A percentile compares a stretch with the other conserved stretches of the same genome.
Conservation (phyloP, 2,329 filamentous ascomycete genomes). For the Bipolaris victoriae region DNA sequence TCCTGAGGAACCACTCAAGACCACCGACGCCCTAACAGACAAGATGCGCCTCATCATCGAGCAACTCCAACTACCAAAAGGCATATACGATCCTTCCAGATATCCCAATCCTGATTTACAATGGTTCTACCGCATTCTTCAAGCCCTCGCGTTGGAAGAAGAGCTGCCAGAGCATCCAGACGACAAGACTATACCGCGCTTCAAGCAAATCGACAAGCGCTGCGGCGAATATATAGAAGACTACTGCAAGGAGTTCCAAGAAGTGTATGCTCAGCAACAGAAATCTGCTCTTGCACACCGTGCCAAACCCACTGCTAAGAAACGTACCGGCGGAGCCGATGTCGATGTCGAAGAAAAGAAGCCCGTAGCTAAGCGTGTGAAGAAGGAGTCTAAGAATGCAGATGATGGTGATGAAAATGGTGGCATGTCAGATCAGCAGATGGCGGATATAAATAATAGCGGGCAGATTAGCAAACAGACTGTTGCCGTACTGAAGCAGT, state of each 20-base stretch:
- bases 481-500: constrained; percentile 45
- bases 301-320: constrained; percentile 49
- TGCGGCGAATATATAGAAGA: constrained; percentile 78
- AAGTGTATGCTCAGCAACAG: constrained; percentile 57
- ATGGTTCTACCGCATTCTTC: constrained; percentile 96
- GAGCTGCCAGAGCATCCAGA: constrained; percentile 76
- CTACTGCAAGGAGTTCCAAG: constrained; percentile 73
- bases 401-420: constrained; percentile 28
- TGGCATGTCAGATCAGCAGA: constrained; percentile 52
- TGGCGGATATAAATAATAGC: constrained; percentile 53
- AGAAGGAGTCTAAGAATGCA: constrained; percentile 32
- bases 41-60: constrained; percentile 82
- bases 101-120: constrained; percentile 94
- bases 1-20: constrained; percentile 51
- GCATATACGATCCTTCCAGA: constrained; percentile 78
- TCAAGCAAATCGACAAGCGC: constrained; percentile 84
- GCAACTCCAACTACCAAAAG: constrained; percentile 87
- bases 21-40: constrained; percentile 74
- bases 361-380: constrained; percentile 32
- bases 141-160: constrained; percentile 89
- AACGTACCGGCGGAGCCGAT: constrained; percentile 47
- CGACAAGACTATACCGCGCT: constrained; percentile 84
- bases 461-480: constrained; percentile 53
- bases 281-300: constrained; percentile 51
- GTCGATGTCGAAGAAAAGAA: constrained; percentile 29